Evolutionary conservation across 1,284 basidiomycete genomes (phyloP).

Genomic region (Leccinum pallidistipes): DNA sequence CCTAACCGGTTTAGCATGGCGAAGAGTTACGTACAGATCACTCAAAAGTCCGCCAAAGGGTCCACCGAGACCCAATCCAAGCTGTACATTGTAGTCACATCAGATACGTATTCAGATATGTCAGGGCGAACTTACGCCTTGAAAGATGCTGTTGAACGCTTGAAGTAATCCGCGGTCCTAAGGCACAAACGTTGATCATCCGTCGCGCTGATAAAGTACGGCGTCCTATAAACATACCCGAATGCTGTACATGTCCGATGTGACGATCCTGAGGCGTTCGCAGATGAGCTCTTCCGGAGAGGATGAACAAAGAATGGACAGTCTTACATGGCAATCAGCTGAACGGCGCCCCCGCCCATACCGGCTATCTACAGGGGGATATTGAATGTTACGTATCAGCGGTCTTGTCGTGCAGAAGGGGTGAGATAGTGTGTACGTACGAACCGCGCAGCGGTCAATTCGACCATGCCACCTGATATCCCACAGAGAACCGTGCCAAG

Average conservation of each 20-base stretch:
- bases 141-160: constrained; percentile 13
- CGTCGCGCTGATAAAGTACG: not conserved
- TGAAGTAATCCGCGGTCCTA: constrained; percentile 16
- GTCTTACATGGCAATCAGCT: constrained; percentile 12
- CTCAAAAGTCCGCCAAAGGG: constrained; percentile 16
- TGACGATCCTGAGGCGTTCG: constrained; percentile 9
- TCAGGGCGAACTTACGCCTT: not conserved
- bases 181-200: not conserved
- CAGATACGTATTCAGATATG: not conserved
- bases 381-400: not conserved
- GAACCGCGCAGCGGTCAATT: constrained; percentile 16
- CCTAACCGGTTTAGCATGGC: no score
- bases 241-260: constrained; percentile 16
- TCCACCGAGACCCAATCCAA: constrained; percentile 19
- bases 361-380: constrained; percentile 12
- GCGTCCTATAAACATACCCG: constrained; percentile 6
- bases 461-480: constrained; percentile 9
- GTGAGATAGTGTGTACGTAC: constrained; percentile 4
- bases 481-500: constrained; percentile 18
- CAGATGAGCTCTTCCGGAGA: not conserved
- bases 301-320: not conserved
- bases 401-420: not conserved
- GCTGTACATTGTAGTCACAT: constrained; percentile 1
- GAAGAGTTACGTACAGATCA: constrained; percentile 10
- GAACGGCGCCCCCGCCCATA: constrained; percentile 14